Base-by-base conservation (phyloP, 2,329 filamentous ascomycete species). In the Trichoderma atroviride region DNA sequence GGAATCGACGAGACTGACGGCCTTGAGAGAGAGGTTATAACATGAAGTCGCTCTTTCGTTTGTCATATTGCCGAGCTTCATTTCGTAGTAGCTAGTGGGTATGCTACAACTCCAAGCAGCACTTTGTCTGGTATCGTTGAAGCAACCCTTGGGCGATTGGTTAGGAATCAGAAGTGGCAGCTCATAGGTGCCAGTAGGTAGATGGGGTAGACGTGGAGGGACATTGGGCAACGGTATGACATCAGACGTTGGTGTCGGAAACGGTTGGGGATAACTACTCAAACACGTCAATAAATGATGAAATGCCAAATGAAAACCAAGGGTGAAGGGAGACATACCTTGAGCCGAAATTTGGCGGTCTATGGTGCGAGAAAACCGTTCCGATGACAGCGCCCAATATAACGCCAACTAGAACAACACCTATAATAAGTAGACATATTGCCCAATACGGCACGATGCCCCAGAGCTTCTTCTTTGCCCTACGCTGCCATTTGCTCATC, bases 31-130 rank as follows among this genome's bases (percentile, higher is more conserved):
- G 50, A 83, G 70, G 14, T 80, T 76, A 71, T 87, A 88, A 19
- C 80, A 78, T 19, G 72, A 74, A 27, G 74, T 78, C 53, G 73
- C 73, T 19, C 72, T 73, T 61, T 72, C 74, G 16, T 77, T 73
- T 3, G 70, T 57, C 4, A 78, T 71, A 31, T 69, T 74, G 24
- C 70, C 72, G 31, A 88, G 77, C 1, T 79, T 77, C 78, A 88
- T 77, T 1, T 80, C 77, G 62, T 84, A 83, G 56, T 82, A 79
- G 6, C 79, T 79, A 57, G 81, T 81, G 1, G 81, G 79, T 35
- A 91, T 81, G 14, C 86, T 82, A 75, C 90, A 92, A 70, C 83
- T 86, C 90, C 90, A 92, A 0, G 89, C 86, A 61, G 82, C 77
- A n/a, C 82, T 80, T 73, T 89, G 85, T 0, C 77, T 81, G 0